These are phyloP conservation scores for Sphaerulina musiva DNA, from an alignment of 2,329 filamentous ascomycete genomes.

Conservation along the genomic window DNA sequence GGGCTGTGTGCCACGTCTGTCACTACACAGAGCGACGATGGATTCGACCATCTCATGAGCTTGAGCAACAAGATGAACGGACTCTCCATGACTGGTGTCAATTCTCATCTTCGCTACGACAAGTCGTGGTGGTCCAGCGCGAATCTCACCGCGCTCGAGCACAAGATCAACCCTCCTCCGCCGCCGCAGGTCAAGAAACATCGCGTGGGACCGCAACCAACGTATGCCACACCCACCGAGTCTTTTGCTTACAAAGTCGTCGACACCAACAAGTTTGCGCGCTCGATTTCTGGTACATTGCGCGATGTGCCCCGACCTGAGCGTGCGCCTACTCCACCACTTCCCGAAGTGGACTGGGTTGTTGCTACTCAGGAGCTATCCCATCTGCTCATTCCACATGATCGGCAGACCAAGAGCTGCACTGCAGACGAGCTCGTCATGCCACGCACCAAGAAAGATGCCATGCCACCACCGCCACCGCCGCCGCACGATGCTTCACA, in stretches of 20 bases:
- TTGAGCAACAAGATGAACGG: conserved; percentile 26
- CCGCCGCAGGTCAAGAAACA: conserved; percentile 50
- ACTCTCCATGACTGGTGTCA: conserved; percentile 17
- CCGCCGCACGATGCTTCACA: conserved; percentile 41
- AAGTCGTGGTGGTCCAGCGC: conserved; percentile 42
- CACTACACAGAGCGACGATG: conserved; percentile 3
- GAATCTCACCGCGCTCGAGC: conserved; percentile 64
- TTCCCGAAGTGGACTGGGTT: conserved; percentile 79
- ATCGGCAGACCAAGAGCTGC: conserved; percentile 69
- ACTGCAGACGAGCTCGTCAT: conserved; percentile 67
- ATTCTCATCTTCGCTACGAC: conserved; percentile 31
- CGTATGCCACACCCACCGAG: conserved; percentile 81
- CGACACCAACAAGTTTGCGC: conserved; percentile 58
- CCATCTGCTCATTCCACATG: conserved; percentile 70
- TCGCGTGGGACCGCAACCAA: conserved; percentile 54
- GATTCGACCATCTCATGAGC: conserved; percentile 13
- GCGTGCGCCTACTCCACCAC: conserved; percentile 55
- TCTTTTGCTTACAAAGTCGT: conserved; percentile 77
- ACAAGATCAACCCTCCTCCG: conserved; percentile 48
- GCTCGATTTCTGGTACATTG: conserved; percentile 54
- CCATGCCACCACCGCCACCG: conserved; percentile 50
- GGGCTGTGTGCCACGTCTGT: conserved; percentile 54
- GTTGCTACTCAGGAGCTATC: conserved; percentile 76
- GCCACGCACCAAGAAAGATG: conserved; percentile 49
- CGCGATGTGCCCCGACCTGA: conserved; percentile 33